Conservation (phyloP, 768 basidiomycete species). For the Mycena epipterygia region DNA sequence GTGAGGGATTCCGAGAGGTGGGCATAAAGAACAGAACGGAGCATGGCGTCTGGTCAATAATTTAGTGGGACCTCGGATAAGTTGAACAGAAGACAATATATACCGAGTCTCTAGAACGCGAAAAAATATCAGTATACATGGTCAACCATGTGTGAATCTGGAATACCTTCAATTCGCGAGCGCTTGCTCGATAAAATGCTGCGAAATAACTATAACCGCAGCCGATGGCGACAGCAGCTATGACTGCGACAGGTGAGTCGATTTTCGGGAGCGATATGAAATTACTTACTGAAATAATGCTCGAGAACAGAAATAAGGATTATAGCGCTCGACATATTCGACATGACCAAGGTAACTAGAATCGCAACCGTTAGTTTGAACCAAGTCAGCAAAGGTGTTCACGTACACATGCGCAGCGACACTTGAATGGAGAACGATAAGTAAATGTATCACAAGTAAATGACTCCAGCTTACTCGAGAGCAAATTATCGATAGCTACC, state of each 20-base stretch:
- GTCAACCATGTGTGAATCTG: neutral
- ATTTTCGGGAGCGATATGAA: neutral
- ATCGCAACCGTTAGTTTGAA: constrained; percentile 5
- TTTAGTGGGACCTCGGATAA: neutral
- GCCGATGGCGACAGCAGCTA: constrained; percentile 65
- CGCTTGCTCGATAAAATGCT: constrained; percentile 77
- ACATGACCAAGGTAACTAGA: constrained; percentile 63
- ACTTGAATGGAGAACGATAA: constrained; percentile 47
- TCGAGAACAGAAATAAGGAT: constrained; percentile 70
- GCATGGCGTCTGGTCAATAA: constrained; percentile 66
- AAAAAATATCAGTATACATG: neutral
- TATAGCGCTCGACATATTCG: constrained; percentile 65
- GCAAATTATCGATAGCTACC: constrained; percentile 69
- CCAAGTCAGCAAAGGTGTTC: neutral
- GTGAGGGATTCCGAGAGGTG: constrained; percentile 85
- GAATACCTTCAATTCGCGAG: constrained; percentile 75
- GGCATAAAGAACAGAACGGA: constrained; percentile 81
- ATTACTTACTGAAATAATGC: constrained; percentile 66
- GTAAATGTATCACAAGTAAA: neutral
- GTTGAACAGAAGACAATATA: neutral
- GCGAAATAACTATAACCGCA: constrained; percentile 78
- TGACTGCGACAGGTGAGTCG: constrained; percentile 52
- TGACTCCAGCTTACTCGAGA: constrained; percentile 58
- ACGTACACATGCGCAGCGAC: constrained; percentile 70
- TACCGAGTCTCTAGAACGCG: constrained; percentile 48